Percentiles rank a stretch among this genome's conserved stretches.
Evolutionary conservation across 2,329 filamentous ascomycete species (phyloP).

Genomic region (Ophiocordyceps unilateralis): DNA sequence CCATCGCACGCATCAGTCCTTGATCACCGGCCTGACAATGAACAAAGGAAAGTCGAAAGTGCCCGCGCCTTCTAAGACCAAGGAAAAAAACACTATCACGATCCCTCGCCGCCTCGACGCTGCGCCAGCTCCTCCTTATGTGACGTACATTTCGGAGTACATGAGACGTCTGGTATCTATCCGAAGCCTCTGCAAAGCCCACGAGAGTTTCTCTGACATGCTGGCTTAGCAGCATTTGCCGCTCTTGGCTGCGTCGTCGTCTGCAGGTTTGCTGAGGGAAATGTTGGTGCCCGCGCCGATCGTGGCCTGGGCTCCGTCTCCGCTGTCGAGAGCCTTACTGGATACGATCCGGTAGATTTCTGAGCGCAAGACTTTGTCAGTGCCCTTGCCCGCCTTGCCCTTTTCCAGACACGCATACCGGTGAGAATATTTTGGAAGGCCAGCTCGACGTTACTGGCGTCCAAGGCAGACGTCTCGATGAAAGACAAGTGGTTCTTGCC

Average conservation of each 20-base stretch:
- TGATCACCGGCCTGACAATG: constrained; percentile 6
- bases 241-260: constrained; percentile 57
- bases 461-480: constrained; percentile 96
- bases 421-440: constrained; percentile 99
- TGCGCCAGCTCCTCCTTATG: constrained; percentile 14
- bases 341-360: constrained; percentile 99
- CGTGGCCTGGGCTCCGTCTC: constrained; percentile 63
- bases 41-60: constrained; percentile 22
- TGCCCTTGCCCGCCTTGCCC: background rate
- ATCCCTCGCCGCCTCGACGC: constrained; percentile 15
- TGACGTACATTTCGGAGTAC: constrained; percentile 16
- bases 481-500: constrained; percentile 97
- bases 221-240: constrained; percentile 60
- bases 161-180: constrained; percentile 17
- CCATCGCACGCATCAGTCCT: background rate
- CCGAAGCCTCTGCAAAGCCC: constrained; percentile 9
- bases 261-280: constrained; percentile 70
- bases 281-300: constrained; percentile 70
- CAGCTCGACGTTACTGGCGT: constrained; percentile 97
- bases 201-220: constrained; percentile 8
- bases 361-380: constrained; percentile 18
- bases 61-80: constrained; percentile 23
- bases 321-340: constrained; percentile 87
- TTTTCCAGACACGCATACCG: constrained; percentile 37
- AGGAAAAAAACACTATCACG: constrained; percentile 14